phyloP scores from a whole-genome alignment of 2,329 filamentous ascomycete species.

The Fusarium ramigenum region DNA sequence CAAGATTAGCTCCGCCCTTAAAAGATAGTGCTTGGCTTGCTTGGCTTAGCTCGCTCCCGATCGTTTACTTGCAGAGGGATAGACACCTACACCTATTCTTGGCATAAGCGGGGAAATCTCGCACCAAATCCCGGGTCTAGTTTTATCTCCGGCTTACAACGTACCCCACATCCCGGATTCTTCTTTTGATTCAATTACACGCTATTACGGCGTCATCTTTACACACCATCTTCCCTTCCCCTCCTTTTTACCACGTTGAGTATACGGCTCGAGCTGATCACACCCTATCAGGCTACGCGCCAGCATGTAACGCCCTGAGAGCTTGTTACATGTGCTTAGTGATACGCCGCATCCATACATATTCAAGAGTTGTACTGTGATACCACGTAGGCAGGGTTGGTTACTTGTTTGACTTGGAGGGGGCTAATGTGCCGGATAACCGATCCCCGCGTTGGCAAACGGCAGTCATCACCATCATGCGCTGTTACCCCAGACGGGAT shows the following conservation, averaged over 20 bases:
- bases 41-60: neutral
- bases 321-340: no score
- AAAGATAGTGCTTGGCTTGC: neutral
- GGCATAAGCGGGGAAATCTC: neutral
- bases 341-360: neutral
- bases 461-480: conserved; percentile 8
- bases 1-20: neutral
- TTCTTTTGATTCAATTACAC: neutral
- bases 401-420: neutral
- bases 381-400: neutral
- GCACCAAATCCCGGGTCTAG: neutral
- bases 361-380: no score
- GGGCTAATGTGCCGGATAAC: conserved; percentile 29
- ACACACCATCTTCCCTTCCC: neutral
- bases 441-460: conserved; percentile 24
- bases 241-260: neutral
- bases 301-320: neutral
- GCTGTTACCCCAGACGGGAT: conserved; percentile 20
- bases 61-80: neutral
- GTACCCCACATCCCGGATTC: neutral
- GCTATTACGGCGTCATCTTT: neutral
- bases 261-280: neutral
- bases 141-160: neutral
- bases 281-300: neutral
- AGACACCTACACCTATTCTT: neutral